Evolutionary conservation across 2,329 filamentous ascomycete species (phyloP), one percentile per base, ranked within the genome.

Genomic region (Drechmeria coniospora): DNA sequence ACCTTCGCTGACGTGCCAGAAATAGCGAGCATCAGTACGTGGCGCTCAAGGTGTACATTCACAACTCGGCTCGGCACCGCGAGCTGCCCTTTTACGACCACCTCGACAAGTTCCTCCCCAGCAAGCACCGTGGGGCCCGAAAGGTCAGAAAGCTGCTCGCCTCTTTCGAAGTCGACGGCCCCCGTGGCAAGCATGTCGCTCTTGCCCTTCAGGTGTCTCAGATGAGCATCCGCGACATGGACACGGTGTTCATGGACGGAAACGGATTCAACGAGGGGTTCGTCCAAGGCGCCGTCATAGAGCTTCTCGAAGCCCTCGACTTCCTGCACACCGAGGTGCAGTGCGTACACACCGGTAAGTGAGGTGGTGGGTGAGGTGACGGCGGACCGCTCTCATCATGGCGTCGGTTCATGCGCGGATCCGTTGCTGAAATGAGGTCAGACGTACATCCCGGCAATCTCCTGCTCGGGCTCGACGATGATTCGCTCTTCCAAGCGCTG

Each of bases 291-390:
- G 44, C 46, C 1, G 15, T 50, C 1, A 32, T 36, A 3, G 40
- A 48, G 27, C 34, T 53, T 11, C 39, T 53, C n/a, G 30, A 45
- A 13, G 47, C 44, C 3, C 40, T 56, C 21, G 45, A 53, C 14
- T 55, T 52, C 23, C 32, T 54, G 3, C 52, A 56, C 12, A 38
- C 29, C 1, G 43, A 57, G 26, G 48, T 38, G 0, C 25, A 46
- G 8, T 24, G 41, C 2, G 40, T 47, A 0, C 49, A 56, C 26
- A 51, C 46, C 28, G 49, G 50, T 51, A 40, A 1, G 37, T 33
- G 19, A n/a, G n/a, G n/a, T n/a, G n/a, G n/a, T n/a, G n/a, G n/a
- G n/a, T n/a, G n/a, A n/a, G 10, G 11, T 10, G 8, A 8, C 3
- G 10, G 12, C 12, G 7, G n/a, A 2, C 2, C 6, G 9, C 6